Percentiles rank a stretch among this genome's conserved stretches.
Conservation (phyloP, 352 stramenopile species). For the Thalassiosira hispida region DNA sequence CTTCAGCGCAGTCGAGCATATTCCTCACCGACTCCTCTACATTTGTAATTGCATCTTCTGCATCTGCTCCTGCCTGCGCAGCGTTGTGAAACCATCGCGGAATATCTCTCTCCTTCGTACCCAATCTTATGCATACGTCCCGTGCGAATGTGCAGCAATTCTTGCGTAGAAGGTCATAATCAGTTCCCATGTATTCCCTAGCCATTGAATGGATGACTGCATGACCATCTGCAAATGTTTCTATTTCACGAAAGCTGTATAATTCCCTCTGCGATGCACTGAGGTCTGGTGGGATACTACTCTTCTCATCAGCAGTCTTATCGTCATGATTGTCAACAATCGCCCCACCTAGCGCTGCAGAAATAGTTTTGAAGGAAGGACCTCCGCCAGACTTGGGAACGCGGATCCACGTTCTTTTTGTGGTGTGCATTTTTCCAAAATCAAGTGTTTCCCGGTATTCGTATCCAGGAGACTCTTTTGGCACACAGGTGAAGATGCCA, state of each 20-base stretch:
- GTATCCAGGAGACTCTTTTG: conserved; percentile 73
- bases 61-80: conserved; percentile 60
- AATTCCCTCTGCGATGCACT: not conserved
- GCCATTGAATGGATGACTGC: conserved; percentile 72
- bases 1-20: conserved; percentile 39
- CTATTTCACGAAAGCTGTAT: conserved; percentile 53
- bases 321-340: conserved; percentile 12
- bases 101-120: conserved; percentile 75
- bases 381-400: conserved; percentile 19
- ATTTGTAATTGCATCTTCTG: conserved; percentile 63
- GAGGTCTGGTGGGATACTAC: no score
- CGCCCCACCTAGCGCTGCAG: not conserved
- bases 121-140: conserved; percentile 73
- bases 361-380: conserved; percentile 11
- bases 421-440: conserved; percentile 63
- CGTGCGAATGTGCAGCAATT: conserved; percentile 83
- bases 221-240: conserved; percentile 63
- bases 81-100: conserved; percentile 81
- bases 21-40: conserved; percentile 41
- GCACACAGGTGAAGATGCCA: conserved; percentile 75
- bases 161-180: conserved; percentile 82
- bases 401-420: conserved; percentile 45
- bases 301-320: not conserved
- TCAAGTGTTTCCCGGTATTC: conserved; percentile 74
- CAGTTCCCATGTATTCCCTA: conserved; percentile 69